Evolutionary conservation across 2,329 filamentous ascomycete species (phyloP), one percentile per base, ranked within the genome.

Genomic region (Shiraia bambusicola): DNA sequence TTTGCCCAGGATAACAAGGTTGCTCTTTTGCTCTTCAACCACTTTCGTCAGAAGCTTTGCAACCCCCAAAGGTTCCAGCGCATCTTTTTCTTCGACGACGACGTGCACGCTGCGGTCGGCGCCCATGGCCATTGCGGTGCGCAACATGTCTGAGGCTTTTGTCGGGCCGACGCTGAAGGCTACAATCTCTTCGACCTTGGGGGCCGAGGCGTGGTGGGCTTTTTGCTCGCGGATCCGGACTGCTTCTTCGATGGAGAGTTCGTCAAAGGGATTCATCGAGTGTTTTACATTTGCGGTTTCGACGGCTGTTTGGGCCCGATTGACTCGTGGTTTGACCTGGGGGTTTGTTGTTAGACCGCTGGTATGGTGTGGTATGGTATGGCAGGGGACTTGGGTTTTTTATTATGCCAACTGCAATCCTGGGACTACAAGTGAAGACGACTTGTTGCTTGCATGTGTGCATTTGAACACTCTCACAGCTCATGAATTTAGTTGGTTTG

Each of bases 251-350:
- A 98, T 84, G 30, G 90, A 94, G 64, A 98, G 87, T 72, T 98
- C 93, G 77, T 98, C 93, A 74, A 98, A 98, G 14, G 93, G 93
- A 79, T 97, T 98, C 82, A 98, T 92, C 69, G 86, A 91, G 80
- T 97, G 92, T 75, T 97, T 97, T 65, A 97, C 90, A 57, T 88
- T 88, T 52, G 85, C 79, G 40, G 88, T 95, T 74, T 96, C 92
- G 72, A 98, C 86, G 66, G 83, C 92, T 48, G 92, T 96, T 72
- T 82, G 78, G 52, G 83, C 69, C 58, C 83, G 82, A 75, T 85
- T 86, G 65, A 86, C 81, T 54, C 82, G 81, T 38, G 83, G 83
- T 72, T 85, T 86, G 74, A 85, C 75, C 82, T 85, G 27, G n/a
- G 11, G 27, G 35, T 42, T n/a, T n/a, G 39, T 14, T 31, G 32